Conservation (phyloP, 176 grass and related monocot species). For the Urochloa ruziziensis region DNA sequence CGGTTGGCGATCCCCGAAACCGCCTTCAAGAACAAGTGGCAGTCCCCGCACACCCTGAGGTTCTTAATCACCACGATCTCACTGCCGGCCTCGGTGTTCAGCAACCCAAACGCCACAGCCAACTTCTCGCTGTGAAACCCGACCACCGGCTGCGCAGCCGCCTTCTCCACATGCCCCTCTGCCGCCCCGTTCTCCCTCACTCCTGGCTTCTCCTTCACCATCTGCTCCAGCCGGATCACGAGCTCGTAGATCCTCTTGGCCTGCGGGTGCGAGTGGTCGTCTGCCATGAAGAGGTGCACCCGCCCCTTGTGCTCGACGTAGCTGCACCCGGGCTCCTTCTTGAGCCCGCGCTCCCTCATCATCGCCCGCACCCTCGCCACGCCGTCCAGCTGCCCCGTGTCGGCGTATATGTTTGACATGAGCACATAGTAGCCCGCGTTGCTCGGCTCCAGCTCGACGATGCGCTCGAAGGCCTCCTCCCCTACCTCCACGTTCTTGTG, state of each 20-base stretch:
- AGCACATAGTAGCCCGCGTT: constrained; percentile 74
- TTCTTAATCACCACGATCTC: constrained; percentile 88
- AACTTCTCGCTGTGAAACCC: constrained; percentile 77
- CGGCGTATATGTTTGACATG: constrained; percentile 68
- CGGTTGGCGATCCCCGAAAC: constrained; percentile 42
- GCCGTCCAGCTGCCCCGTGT: constrained; percentile 32
- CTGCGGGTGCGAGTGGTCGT: constrained; percentile 66
- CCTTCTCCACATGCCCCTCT: neutral
- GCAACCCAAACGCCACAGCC: constrained; percentile 56
- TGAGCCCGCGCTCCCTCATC: constrained; percentile 60
- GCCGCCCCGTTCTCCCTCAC: too few relatives aligned
- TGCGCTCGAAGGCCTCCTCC: constrained; percentile 45
- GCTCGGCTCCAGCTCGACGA: constrained; percentile 47
- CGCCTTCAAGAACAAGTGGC: constrained; percentile 55
- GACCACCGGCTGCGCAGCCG: neutral
- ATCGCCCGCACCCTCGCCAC: constrained; percentile 47
- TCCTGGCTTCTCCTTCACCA: constrained; percentile 37
- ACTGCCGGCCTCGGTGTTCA: constrained; percentile 40
- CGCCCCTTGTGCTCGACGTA: constrained; percentile 53
- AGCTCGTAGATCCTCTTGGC: constrained; percentile 59
- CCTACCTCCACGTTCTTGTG: constrained; percentile 57
- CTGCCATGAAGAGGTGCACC: constrained; percentile 78
- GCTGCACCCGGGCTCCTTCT: constrained; percentile 76
- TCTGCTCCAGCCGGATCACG: constrained; percentile 43
- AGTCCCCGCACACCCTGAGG: constrained; percentile 66